These are phyloP conservation scores for Backusella tarrabulga DNA, from an alignment of 192 early-diverging fungal genomes.

Conservation along the genomic window DNA sequence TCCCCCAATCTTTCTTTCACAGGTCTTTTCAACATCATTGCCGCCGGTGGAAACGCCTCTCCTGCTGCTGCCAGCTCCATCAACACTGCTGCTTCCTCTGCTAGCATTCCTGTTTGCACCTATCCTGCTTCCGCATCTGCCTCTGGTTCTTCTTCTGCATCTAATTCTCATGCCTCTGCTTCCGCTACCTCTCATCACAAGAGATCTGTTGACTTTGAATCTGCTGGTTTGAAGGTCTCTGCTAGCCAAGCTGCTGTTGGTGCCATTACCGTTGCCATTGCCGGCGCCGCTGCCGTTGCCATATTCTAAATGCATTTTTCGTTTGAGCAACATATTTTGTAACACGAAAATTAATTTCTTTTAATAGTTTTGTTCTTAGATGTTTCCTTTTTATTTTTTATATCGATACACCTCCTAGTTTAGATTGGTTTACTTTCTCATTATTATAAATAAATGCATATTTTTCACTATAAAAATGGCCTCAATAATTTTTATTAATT, in stretches of 20 bases:
- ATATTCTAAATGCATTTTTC: constrained; percentile 11
- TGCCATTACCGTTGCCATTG: constrained; percentile 19
- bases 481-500: too few species aligned
- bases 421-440: not conserved
- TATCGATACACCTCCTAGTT: not conserved
- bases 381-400: not conserved
- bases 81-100: not conserved
- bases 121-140: constrained; percentile 11
- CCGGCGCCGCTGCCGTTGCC: constrained; percentile 18
- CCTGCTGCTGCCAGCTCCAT: not conserved
- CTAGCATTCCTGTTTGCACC: not conserved
- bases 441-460: not conserved
- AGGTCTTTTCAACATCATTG: constrained; percentile 30
- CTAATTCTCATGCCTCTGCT: not conserved
- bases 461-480: not conserved
- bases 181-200: not conserved
- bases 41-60: constrained; percentile 1
- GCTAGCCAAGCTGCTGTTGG: constrained; percentile 8
- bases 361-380: not conserved
- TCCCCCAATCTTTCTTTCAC: constrained; percentile 33
- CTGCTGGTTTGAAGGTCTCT: constrained; percentile 4
- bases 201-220: not conserved
- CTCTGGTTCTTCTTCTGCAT: constrained; percentile 7
- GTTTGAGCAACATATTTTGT: not conserved
- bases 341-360: not conserved